Evolutionary conservation across 768 basidiomycete genomes (phyloP), one percentile per base, ranked within the genome.

Genomic region (Boletus reticuloceps): DNA sequence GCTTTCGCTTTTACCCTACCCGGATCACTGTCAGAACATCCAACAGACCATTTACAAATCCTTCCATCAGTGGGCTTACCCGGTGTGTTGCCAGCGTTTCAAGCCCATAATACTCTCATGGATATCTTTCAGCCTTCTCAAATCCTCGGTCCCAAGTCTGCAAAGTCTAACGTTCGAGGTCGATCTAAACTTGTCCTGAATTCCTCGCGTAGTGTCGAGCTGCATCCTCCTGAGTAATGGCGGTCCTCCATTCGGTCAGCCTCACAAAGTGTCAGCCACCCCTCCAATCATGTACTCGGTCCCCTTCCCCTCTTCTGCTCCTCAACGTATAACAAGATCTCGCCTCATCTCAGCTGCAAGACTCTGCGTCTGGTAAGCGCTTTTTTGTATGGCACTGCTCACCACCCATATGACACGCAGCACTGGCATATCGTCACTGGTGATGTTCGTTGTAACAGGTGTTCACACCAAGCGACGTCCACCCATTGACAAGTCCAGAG

Each of bases 381-480:
- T 29, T 51, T 37, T 20, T 47, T 47, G 25, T 10, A 37, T 62
- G 41, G 6, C 31, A 42, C 19, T 50, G 14, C 54, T 19, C 34
- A 40, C 49, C 42, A 44, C 47, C 62, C 22, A 64, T 61, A 36
- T 66, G 50, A 64, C 51, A 29, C 34, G 27, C 47, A 64, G 62
- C 49, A 27, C 41, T 46, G 38, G 49, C 37, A 39, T 39, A 61
- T 43, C 29, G 34, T 16, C 34, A 25, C n/a, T 4, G 36, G 47
- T 52, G 12, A 67, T 67, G 62, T 67, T 67, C 34, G 56, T 65
- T 19, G 62, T 65, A 14, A 48, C 64, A 58, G 59, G 54, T 16
- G 53, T 65, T 39, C 51, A 67, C 25, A 64, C 59, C 29, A 67
- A 67, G 29, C 65, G 65, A 46, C 64, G 55, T n/a, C 57, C 46